A percentile compares a stretch with the other conserved stretches of the same genome.
These are phyloP conservation scores for Globisporangium nunn DNA, from an alignment of 352 stramenopile species.

Conservation along the genomic window DNA sequence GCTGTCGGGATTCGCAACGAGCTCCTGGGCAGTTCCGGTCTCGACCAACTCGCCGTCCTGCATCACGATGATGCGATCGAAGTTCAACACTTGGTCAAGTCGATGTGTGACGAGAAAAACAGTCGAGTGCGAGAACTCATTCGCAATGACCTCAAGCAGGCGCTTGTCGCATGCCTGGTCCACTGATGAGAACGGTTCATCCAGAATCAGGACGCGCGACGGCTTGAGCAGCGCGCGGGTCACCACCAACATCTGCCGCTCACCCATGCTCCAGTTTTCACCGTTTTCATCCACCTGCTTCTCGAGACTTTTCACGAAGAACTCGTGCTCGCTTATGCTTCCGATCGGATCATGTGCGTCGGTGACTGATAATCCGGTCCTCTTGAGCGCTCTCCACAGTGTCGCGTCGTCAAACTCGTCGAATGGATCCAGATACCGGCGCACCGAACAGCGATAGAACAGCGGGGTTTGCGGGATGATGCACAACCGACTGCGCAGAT, in stretches of 20 bases:
- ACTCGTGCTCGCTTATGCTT: not conserved
- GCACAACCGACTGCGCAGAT: slow-evolving; percentile 30
- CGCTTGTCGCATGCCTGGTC: slow-evolving; percentile 73
- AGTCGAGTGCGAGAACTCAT: slow-evolving; percentile 14
- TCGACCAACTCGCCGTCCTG: slow-evolving; percentile 18
- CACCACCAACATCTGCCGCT: slow-evolving; percentile 88
- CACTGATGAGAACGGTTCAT: slow-evolving; percentile 84
- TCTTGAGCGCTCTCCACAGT: slow-evolving; percentile 34
- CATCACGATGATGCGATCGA: slow-evolving; percentile 11
- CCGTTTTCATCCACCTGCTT: slow-evolving; percentile 51
- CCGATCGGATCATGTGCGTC: too few species aligned
- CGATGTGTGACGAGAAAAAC: slow-evolving; percentile 91
- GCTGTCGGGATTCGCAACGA: slow-evolving; percentile 25
- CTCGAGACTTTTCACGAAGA: slow-evolving; percentile 13
- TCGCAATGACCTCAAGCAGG: slow-evolving; percentile 78
- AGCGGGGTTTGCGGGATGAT: slow-evolving; percentile 89
- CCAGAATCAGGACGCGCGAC: slow-evolving; percentile 81
- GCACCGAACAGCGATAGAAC: slow-evolving; percentile 88
- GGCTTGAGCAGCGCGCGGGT: slow-evolving; percentile 80
- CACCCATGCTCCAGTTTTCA: slow-evolving; percentile 85
- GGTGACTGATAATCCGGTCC: slow-evolving; percentile 20
- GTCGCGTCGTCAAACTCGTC: slow-evolving; percentile 56
- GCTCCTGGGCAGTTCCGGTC: slow-evolving; percentile 25
- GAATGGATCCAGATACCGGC: slow-evolving; percentile 91
- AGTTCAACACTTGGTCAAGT: slow-evolving; percentile 37